phyloP scores from a whole-genome alignment of 345 rosid species.

The Adansonia digitata region DNA sequence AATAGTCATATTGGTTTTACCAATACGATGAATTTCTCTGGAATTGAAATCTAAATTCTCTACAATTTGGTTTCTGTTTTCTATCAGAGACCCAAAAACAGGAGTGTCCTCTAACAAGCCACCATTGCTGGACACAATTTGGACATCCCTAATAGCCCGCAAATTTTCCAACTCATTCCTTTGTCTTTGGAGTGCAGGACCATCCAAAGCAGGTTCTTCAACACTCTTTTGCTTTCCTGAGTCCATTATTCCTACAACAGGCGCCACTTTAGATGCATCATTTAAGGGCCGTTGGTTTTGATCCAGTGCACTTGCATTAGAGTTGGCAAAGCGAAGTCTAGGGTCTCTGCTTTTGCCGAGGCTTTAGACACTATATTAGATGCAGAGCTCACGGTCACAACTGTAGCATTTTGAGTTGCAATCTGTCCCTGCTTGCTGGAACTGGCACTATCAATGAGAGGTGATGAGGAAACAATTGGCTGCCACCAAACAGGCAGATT shows the following conservation, averaged over 20 bases:
- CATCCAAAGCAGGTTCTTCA: constrained; percentile 48
- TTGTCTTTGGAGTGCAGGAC: constrained; percentile 55
- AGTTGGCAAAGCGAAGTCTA: constrained; percentile 61
- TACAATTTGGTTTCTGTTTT: constrained; percentile 22
- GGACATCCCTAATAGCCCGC: constrained; percentile 31
- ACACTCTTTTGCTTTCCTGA: constrained; percentile 58
- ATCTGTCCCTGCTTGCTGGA: constrained; percentile 19
- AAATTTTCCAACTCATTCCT: constrained; percentile 39
- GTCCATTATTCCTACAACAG: constrained; percentile 34
- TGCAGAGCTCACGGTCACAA: constrained; percentile 21
- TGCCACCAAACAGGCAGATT: constrained; percentile 25
- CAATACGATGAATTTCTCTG: constrained; percentile 29
- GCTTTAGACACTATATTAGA: constrained; percentile 41
- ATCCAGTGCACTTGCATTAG: constrained; percentile 41
- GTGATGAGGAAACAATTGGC: constrained; percentile 22
- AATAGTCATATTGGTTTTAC: constrained; percentile 25
- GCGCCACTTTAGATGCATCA: constrained; percentile 35
- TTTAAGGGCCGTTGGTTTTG: constrained; percentile 24
- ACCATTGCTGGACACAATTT: constrained; percentile 38
- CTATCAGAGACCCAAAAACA: constrained; percentile 28
- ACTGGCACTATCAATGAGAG: constrained; percentile 18
- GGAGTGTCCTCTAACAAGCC: constrained; percentile 71
- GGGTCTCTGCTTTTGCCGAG: constrained; percentile 84
- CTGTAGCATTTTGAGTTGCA: constrained; percentile 27
- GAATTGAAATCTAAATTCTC: constrained; percentile 34